Percentiles rank a stretch among this genome's conserved stretches.
These are phyloP conservation scores for Puccinia hordei DNA, from an alignment of 1,284 basidiomycete genomes.

Conservation along the genomic window DNA sequence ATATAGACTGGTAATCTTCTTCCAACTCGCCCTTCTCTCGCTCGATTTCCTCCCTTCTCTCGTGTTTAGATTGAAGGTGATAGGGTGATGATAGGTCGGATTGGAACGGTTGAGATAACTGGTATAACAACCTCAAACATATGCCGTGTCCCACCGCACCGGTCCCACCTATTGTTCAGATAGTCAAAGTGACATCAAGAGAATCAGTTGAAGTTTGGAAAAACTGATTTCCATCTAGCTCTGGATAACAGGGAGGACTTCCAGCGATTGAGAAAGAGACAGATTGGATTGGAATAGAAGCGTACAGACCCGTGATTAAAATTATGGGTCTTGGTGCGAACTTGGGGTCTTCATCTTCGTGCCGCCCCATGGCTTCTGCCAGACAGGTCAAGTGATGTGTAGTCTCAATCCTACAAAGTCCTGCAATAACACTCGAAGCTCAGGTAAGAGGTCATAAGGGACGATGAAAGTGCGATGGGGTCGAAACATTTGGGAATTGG, in stretches of 20 bases:
- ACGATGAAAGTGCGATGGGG: too few relatives aligned
- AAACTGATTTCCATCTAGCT: background rate
- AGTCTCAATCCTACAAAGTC: background rate
- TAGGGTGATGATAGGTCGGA: constrained; percentile 53
- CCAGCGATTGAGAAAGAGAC: background rate
- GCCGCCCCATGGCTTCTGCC: background rate
- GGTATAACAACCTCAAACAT: constrained; percentile 58
- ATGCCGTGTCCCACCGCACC: constrained; percentile 58
- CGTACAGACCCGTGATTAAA: constrained; percentile 43
- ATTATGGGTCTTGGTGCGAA: constrained; percentile 26
- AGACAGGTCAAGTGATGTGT: background rate
- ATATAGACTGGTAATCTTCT: constrained; percentile 54
- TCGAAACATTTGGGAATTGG: too few relatives aligned
- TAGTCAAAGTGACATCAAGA: background rate
- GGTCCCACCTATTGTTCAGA: constrained; percentile 20
- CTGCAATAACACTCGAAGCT: background rate
- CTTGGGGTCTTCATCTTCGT: background rate
- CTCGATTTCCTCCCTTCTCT: background rate
- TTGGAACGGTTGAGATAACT: constrained; percentile 58
- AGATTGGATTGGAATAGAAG: background rate
- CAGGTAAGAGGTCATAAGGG: too few relatives aligned
- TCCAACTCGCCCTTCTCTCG: constrained; percentile 51
- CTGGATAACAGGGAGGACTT: background rate
- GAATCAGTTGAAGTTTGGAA: background rate
- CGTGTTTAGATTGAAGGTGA: background rate